These are phyloP conservation scores for Aurantiochytrium sp. DNA, from an alignment of 108 stramenopile genomes.

Conservation along the genomic window DNA sequence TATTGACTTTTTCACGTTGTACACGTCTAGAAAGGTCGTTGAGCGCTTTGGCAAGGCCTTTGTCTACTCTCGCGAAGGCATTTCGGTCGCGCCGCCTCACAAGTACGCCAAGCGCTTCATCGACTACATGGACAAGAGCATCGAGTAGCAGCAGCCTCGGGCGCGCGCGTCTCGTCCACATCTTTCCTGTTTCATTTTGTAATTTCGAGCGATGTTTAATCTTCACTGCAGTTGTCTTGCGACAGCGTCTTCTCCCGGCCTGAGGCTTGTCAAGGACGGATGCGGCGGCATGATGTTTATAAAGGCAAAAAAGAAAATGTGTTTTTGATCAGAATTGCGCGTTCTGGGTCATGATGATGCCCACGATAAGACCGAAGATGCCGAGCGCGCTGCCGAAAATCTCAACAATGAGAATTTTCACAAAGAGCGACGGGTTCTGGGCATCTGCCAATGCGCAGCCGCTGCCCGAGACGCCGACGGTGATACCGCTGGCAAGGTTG, in stretches of 20 bases:
- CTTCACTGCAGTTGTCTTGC: no score
- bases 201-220: no score
- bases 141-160: no score
- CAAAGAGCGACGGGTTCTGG: slow-evolving; percentile 92
- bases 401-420: slow-evolving; percentile 98
- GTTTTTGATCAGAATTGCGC: slow-evolving; percentile 66
- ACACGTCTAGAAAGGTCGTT: background rate
- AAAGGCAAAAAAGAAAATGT: background rate
- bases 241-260: no score
- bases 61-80: background rate
- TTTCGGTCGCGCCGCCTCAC: background rate
- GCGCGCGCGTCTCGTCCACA: no score
- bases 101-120: slow-evolving; percentile 19
- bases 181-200: no score
- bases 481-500: slow-evolving; percentile 93
- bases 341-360: slow-evolving; percentile 93
- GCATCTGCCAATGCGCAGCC: slow-evolving; percentile 96
- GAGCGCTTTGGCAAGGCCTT: background rate
- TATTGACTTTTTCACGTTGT: background rate
- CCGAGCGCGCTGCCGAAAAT: slow-evolving; percentile 98
- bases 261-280: no score
- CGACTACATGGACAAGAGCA: background rate
- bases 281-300: no score
- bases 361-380: slow-evolving; percentile 99
- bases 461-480: slow-evolving; percentile 93